Evolutionary conservation across 345 rosid genomes (phyloP), one percentile per base, ranked within the genome.

Genomic region (Microthlaspi erraticum): DNA sequence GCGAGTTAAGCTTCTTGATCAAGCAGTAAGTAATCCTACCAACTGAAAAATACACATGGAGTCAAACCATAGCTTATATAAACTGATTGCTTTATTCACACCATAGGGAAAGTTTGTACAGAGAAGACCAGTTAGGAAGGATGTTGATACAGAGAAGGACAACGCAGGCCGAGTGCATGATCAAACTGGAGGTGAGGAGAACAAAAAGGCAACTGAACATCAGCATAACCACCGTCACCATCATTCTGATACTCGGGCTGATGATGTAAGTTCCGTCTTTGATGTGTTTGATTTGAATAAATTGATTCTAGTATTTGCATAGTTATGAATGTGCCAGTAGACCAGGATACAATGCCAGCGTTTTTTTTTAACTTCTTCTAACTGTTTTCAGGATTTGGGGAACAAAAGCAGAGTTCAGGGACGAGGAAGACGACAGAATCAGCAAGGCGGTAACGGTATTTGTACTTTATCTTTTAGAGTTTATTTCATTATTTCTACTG

Each of bases 1-100:
- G 83, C 86, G 81, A 41, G 98, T 91, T 53, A 93, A 86, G 80
- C 90, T 83, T 82, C 90, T 87, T 37, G 89, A 82, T 61, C 82
- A 72, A 76, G 59, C 62, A 79, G 98, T 93, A 81, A 60, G 80
- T 68, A 59, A 29, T 60, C 8, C 5, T n/a, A n/a, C n/a, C n/a
- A n/a, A n/a, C 45, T 23, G 23, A 33, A 53, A 26, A 44, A 43
- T n/a, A 9, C 58, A 50, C 20, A 18, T 54, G 67, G 43, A 73
- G 41, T 9, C 64, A 53, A 46, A 53, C 36, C 11, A 16, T 53
- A 59, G 37, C 33, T 31, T 53, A 10, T 32, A 5, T 17, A 31
- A 63, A 48, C 13, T 20, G 54, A 57, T 36, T 48, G 14, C 50
- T 60, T 3, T 36, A 14, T 54, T 63, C 38, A 32, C 39, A 32